A percentile compares a stretch with the other conserved stretches of the same genome.
Conservation (phyloP, 202 grass and related monocot genomes). For the Bolboschoenoplectus hybrid region DNA sequence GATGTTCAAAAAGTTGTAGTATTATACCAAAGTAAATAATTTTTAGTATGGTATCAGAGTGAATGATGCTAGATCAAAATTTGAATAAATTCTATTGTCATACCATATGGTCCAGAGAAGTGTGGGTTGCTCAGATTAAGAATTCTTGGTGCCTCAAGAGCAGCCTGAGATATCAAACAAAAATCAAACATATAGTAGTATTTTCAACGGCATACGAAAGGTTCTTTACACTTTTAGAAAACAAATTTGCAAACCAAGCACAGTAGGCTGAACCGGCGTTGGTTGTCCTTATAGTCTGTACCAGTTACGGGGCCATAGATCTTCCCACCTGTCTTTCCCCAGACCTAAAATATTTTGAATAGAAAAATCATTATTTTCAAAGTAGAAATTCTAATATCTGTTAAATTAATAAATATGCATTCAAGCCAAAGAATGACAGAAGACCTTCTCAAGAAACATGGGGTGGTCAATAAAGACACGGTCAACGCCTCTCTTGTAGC, state of each 20-base stretch:
- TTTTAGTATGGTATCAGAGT: neutral
- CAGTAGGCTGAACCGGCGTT: slow-evolving; percentile 80
- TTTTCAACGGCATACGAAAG: neutral
- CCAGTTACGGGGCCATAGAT: slow-evolving; percentile 85
- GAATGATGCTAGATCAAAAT: neutral
- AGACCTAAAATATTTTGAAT: slow-evolving; percentile 58
- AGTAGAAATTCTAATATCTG: slow-evolving; percentile 17
- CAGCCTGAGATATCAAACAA: slow-evolving; percentile 53
- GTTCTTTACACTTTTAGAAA: neutral
- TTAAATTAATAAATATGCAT: slow-evolving; percentile 28
- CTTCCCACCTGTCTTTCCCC: slow-evolving; percentile 94
- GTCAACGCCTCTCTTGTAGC: slow-evolving; percentile 89
- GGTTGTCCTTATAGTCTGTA: slow-evolving; percentile 77
- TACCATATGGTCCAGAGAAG: slow-evolving; percentile 77
- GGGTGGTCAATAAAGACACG: slow-evolving; percentile 94
- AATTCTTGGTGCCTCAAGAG: slow-evolving; percentile 79
- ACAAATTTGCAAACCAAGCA: slow-evolving; percentile 54
- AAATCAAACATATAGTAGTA: slow-evolving; percentile 15
- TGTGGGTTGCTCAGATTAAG: slow-evolving; percentile 67
- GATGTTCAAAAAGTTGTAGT: neutral
- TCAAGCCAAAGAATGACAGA: slow-evolving; percentile 2
- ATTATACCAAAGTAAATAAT: neutral
- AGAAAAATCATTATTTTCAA: neutral
- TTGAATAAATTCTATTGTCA: neutral
- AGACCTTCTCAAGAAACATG: slow-evolving; percentile 83